Conservation (phyloP, 495 filamentous ascomycete species). For the Thermothielavioides terrestris region DNA sequence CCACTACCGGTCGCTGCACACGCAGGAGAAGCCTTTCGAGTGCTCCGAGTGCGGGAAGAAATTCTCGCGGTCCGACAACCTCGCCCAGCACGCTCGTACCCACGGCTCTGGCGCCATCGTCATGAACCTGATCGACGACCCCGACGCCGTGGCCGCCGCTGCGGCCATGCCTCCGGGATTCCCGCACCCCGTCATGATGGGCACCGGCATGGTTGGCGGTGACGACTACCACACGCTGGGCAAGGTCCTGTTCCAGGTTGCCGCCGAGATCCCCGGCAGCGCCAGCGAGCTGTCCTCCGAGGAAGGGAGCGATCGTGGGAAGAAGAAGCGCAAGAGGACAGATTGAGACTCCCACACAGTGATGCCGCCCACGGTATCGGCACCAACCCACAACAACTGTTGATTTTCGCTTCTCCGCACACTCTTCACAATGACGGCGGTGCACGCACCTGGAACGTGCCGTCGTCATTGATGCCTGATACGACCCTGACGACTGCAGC, state of each 20-base stretch:
- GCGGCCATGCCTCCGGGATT: constrained; percentile 12
- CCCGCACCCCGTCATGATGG: constrained; percentile 17
- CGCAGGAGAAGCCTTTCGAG: constrained; percentile 96
- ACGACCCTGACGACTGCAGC: constrained; percentile 28
- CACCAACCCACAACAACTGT: too few relatives aligned
- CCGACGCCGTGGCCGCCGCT: constrained; percentile 35
- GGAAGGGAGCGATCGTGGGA: constrained; percentile 42
- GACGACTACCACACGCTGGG: constrained; percentile 55
- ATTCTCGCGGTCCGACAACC: constrained; percentile 96
- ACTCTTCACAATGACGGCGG: constrained; percentile 31
- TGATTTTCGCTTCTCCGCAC: constrained; percentile 33
- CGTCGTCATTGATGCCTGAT: constrained; percentile 30
- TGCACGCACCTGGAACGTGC: constrained; percentile 27
- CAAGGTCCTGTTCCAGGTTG: constrained; percentile 66
- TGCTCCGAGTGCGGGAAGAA: constrained; percentile 98
- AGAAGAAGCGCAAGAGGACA: constrained; percentile 72
- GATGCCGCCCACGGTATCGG: too few relatives aligned
- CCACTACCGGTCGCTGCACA: constrained; percentile 97
- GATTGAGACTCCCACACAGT: constrained; percentile 25
- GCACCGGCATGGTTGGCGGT: constrained; percentile 37
- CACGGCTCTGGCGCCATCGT: constrained; percentile 85
- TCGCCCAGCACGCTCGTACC: constrained; percentile 90
- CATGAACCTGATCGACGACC: constrained; percentile 78
- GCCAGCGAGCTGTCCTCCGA: constrained; percentile 45
- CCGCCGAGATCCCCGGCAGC: constrained; percentile 57